Evolutionary conservation across 306 rosid genomes (phyloP).

Genomic region (Vigna mungo): DNA sequence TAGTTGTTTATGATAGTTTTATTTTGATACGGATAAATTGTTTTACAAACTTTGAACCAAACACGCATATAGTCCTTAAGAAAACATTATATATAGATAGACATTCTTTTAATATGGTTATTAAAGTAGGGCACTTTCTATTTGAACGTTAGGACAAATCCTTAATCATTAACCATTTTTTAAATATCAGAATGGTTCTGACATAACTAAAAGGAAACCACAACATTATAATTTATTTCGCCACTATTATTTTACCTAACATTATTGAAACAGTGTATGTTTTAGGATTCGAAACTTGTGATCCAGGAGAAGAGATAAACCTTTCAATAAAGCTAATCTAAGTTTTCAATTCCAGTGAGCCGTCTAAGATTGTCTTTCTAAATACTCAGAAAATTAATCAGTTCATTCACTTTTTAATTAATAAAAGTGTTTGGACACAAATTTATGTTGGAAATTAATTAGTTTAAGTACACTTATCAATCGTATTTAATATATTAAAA

Average conservation of each 20-base stretch:
- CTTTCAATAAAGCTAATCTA: conserved; percentile 17
- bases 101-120: conserved; percentile 5
- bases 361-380: neutral
- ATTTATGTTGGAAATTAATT: neutral
- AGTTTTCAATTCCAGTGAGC: neutral
- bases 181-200: conserved; percentile 27
- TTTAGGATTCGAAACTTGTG: conserved; percentile 39
- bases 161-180: conserved; percentile 19
- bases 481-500: neutral
- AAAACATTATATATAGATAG: neutral
- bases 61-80: neutral
- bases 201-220: conserved; percentile 37
- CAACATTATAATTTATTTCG: conserved; percentile 11
- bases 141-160: conserved; percentile 19
- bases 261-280: conserved; percentile 23
- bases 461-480: neutral
- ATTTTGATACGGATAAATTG: neutral
- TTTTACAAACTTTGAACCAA: neutral
- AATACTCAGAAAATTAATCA: neutral
- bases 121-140: neutral
- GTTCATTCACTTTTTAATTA: neutral
- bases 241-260: neutral
- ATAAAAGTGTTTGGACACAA: neutral
- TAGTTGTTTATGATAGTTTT: neutral
- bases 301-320: conserved; percentile 20